Conservation (phyloP, 2,329 filamentous ascomycete species). For the Xylaria sp. region DNA sequence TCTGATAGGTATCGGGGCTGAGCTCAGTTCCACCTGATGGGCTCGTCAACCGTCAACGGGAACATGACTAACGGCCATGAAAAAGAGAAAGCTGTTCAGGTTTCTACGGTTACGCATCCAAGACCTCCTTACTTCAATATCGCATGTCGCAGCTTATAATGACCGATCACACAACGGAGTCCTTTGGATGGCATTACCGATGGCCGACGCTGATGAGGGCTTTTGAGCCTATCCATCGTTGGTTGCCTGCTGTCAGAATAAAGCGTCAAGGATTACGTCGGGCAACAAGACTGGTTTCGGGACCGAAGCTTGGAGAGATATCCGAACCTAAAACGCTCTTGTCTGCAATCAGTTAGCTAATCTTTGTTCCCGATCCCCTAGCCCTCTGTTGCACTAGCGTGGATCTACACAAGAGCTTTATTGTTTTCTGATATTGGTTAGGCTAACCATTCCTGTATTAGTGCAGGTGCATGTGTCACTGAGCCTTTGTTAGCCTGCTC, state of each 20-base stretch:
- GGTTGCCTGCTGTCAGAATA: background rate
- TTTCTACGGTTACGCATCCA: background rate
- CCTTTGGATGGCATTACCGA: constrained; percentile 17
- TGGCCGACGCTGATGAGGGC: constrained; percentile 20
- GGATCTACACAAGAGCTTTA: background rate
- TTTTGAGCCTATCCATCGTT: background rate
- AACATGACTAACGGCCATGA: too few relatives aligned
- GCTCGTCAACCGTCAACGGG: too few relatives aligned
- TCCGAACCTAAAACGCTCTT: constrained; percentile 6
- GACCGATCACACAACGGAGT: constrained; percentile 18
- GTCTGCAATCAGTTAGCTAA: constrained; percentile 3
- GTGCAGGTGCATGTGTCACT: background rate
- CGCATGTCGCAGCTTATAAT: constrained; percentile 29
- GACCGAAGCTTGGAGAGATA: constrained; percentile 26
- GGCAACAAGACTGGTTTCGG: constrained; percentile 22
- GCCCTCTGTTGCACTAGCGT: background rate
- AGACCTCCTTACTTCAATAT: background rate
- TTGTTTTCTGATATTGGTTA: background rate
- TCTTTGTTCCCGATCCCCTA: background rate
- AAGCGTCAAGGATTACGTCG: background rate
- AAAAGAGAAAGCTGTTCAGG: background rate
- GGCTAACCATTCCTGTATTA: background rate
- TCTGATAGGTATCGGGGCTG: too few relatives aligned
- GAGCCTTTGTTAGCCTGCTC: too few relatives aligned
- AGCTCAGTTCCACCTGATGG: too few relatives aligned